A percentile compares a stretch with the other conserved stretches of the same genome.
Conservation (phyloP, 305 asterid species). For the Fraxinus albicans region DNA sequence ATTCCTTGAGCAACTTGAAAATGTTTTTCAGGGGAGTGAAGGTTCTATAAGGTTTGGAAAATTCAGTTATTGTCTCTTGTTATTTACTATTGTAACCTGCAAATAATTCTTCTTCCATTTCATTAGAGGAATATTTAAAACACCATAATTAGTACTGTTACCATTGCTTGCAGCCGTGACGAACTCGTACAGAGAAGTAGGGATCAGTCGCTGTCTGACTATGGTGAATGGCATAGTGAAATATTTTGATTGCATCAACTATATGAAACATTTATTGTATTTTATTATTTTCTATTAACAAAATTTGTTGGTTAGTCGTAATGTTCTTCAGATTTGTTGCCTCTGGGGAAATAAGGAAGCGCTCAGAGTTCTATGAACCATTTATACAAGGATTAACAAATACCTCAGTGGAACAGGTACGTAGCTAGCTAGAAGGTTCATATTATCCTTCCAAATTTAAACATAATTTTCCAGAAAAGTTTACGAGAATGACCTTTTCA, state of each 20-base stretch:
- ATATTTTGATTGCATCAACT: conserved; percentile 13
- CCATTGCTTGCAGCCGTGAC: conserved; percentile 57
- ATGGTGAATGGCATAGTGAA: conserved; percentile 55
- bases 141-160: background rate
- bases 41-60: conserved; percentile 63
- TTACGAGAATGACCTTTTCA: background rate
- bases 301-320: conserved; percentile 58
- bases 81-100: conserved; percentile 19
- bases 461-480: background rate
- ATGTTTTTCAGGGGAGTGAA: conserved; percentile 70
- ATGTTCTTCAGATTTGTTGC: conserved; percentile 99
- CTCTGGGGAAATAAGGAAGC: conserved; percentile 82
- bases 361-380: conserved; percentile 85
- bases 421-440: conserved; percentile 9
- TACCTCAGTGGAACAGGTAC: conserved; percentile 85
- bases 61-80: conserved; percentile 16
- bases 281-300: conserved; percentile 23
- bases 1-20: conserved; percentile 88
- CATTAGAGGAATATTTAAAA: background rate
- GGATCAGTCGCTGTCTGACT: conserved; percentile 87
- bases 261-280: background rate
- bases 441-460: background rate
- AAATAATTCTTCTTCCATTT: conserved; percentile 1
- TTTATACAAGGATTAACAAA: conserved; percentile 80
- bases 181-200: conserved; percentile 83